Percentiles rank a stretch among this genome's conserved stretches.
These are phyloP conservation scores for Epichloe glyceriae DNA, from an alignment of 2,329 filamentous ascomycete species.

Conservation along the genomic window DNA sequence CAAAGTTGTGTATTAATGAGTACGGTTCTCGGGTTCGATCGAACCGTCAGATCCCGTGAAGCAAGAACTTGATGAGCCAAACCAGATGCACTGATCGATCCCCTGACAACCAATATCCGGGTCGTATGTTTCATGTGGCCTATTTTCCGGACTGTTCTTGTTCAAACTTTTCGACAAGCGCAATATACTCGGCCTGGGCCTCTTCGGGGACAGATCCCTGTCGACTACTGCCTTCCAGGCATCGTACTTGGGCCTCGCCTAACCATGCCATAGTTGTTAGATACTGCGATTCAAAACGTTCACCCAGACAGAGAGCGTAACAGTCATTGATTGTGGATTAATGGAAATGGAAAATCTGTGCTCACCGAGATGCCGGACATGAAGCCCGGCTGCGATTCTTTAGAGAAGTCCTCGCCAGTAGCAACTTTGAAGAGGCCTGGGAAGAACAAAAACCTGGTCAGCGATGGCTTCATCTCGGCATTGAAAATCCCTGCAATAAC, in stretches of 20 bases:
- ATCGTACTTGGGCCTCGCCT: conserved; percentile 1
- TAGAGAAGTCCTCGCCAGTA: not conserved
- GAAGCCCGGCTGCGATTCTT: not conserved
- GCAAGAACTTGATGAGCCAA: no score
- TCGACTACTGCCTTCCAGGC: conserved; percentile 39
- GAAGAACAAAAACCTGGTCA: not conserved
- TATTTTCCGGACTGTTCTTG: conserved; percentile 32
- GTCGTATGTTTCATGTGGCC: no score
- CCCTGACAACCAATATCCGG: no score
- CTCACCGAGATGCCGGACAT: not conserved
- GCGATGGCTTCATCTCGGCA: not conserved
- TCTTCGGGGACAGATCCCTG: conserved; percentile 46
- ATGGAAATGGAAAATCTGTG: not conserved
- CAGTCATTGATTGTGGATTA: no score
- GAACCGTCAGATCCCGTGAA: no score
- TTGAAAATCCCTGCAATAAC: not conserved
- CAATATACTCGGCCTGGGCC: conserved; percentile 68
- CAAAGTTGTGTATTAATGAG: no score
- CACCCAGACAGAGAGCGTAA: no score
- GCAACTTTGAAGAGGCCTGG: not conserved
- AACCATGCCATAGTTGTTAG: not conserved
- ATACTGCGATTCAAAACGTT: not conserved
- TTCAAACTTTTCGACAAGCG: conserved; percentile 50
- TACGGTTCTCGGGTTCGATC: no score
- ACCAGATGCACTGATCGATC: no score